Base-by-base conservation (phyloP, 1,284 basidiomycete species). In the Pterula multifida region DNA sequence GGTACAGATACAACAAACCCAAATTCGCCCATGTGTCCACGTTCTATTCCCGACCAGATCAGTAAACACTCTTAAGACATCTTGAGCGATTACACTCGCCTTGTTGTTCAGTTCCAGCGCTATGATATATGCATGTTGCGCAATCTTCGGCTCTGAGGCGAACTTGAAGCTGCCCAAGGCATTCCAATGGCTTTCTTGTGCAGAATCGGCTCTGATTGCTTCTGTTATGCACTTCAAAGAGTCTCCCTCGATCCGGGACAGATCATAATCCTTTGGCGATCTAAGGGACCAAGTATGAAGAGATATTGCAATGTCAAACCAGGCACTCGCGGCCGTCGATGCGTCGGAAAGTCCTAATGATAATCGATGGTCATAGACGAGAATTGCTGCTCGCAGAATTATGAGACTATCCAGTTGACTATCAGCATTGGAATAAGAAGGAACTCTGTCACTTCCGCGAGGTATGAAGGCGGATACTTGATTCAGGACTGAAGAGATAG, bases 91-190 rank as follows among this genome's bases (percentile, higher is more conserved):
- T 28, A 42, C 25, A 36, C 35, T 35, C 47, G 85, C 87, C 73
- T 90, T 92, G 1, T 73, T 64, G 58, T 94, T 83, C 47, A 89
- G 71, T 58, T 98, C 94, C 49, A 98, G 68, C 3, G 94, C 88
- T 49, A 81, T 86, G 60, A 98, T 83, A 57, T 91, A 97, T 4
- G 90, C 86, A 67, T 98, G 94, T 63, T 98, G 96, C 3, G 90
- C 84, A 1, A 78, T 67, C 57, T 79, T 83, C 0, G 85, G 75
- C 47, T 83, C 78, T 4, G 68, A 64, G n/a, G 74, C 59, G 61
- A 93, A 90, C 45, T 82, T 69, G n/a, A 84, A 70, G 57, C 82
- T 77, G 0, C 88, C 93, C 15, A 95, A 67, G 0, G 82, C 76
- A 55, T 80, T 77, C 96, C 96, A 99, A 57, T 88, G 88, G 1